Evolutionary conservation across 2,329 filamentous ascomycete genomes (phyloP).

Genomic region (Aspergillus nomiae): DNA sequence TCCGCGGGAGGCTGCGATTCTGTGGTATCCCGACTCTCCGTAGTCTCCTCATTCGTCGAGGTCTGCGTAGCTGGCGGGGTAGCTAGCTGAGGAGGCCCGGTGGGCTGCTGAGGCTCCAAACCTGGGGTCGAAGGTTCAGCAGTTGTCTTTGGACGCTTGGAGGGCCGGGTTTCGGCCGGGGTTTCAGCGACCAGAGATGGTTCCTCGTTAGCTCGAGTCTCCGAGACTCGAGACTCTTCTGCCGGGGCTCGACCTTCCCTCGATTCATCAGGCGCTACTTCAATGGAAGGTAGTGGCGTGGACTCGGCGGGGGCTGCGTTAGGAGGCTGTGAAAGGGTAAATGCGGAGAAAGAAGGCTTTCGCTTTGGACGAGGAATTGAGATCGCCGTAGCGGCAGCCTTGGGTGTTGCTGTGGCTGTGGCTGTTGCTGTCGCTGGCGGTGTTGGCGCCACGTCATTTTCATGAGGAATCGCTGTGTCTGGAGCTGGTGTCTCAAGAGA

Average conservation of each 20-base stretch:
- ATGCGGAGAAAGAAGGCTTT: conserved; percentile 27
- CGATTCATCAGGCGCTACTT: conserved; percentile 15
- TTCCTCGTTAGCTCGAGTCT: conserved; percentile 7
- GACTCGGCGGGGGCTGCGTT: conserved; percentile 18
- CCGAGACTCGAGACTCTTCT: conserved; percentile 11
- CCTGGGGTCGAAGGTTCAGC: conserved; percentile 6
- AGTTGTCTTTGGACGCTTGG: conserved; percentile 31
- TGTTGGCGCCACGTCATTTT: conserved; percentile 2
- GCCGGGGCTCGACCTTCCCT: conserved; percentile 4
- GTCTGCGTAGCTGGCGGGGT: conserved; percentile 31
- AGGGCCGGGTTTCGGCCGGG: conserved; percentile 25
- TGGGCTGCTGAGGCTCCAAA: not conserved
- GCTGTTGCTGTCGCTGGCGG: conserved; percentile 20
- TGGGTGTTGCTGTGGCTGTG: not conserved
- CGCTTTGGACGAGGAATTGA: conserved; percentile 32
- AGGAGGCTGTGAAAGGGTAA: conserved; percentile 20
- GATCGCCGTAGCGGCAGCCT: conserved; percentile 18
- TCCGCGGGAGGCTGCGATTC: conserved; percentile 26
- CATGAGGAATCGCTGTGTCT: conserved; percentile 12
- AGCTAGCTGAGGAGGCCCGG: conserved; percentile 12
- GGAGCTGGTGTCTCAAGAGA: conserved; percentile 25
- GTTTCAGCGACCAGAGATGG: conserved; percentile 7
- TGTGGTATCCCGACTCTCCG: conserved; percentile 21
- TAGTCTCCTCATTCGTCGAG: conserved; percentile 21
- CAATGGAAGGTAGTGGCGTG: conserved; percentile 15